These are phyloP conservation scores for Cordyceps cateniannulata DNA, from an alignment of 2,329 filamentous ascomycete genomes.

Conservation along the genomic window DNA sequence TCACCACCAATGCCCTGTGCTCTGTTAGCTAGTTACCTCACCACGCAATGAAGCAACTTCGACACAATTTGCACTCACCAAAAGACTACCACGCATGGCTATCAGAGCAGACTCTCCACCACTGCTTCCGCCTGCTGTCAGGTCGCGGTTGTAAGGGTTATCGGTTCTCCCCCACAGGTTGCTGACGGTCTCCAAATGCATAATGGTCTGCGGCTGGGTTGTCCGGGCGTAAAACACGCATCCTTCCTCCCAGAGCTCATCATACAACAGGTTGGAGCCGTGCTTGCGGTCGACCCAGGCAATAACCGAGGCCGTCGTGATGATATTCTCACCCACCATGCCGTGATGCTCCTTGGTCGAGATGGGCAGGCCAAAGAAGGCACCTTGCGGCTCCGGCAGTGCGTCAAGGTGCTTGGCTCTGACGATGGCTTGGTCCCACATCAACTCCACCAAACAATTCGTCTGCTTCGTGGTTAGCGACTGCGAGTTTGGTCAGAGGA, in stretches of 20 bases:
- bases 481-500: neutral
- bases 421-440: conserved; percentile 30
- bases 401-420: conserved; percentile 28
- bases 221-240: conserved; percentile 59
- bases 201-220: conserved; percentile 56
- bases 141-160: conserved; percentile 55
- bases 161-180: conserved; percentile 57
- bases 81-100: conserved; percentile 32
- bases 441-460: conserved; percentile 27
- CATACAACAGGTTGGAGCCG: conserved; percentile 26
- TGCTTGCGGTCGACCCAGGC: conserved; percentile 26
- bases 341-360: conserved; percentile 31
- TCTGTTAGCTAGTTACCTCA: neutral
- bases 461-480: conserved; percentile 18
- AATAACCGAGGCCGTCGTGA: conserved; percentile 24
- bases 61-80: conserved; percentile 20
- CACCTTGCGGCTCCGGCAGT: conserved; percentile 25
- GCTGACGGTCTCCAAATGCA: conserved; percentile 52
- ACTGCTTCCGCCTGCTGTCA: conserved; percentile 57
- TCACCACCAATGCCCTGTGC: conserved; percentile 33
- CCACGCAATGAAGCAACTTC: neutral
- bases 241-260: conserved; percentile 30
- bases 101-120: conserved; percentile 47
- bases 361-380: conserved; percentile 29
- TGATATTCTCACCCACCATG: conserved; percentile 26